A percentile compares a stretch with the other conserved stretches of the same genome.
phyloP scores from a whole-genome alignment of 495 filamentous ascomycete species.

The Penicillium verhagenii region DNA sequence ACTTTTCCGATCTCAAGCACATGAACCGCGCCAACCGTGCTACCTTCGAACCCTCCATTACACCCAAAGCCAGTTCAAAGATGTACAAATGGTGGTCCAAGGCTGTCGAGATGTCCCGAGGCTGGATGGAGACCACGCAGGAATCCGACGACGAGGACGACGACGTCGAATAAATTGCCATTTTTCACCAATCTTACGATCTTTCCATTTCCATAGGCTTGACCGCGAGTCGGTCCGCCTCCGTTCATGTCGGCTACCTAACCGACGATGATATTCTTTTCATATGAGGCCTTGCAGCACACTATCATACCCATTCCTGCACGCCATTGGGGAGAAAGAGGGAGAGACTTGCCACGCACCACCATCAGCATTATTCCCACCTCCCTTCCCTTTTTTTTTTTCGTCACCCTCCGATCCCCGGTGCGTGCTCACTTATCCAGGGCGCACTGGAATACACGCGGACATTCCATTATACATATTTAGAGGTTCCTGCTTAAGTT shows the following conservation, averaged over 20 bases:
- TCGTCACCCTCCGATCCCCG: background rate
- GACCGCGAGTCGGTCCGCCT: slow-evolving; percentile 11
- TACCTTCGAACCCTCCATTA: slow-evolving; percentile 69
- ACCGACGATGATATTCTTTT: slow-evolving; percentile 1
- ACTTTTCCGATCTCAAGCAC: slow-evolving; percentile 72
- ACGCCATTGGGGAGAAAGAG: slow-evolving; percentile 5
- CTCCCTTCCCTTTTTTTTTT: background rate
- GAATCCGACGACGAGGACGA: slow-evolving; percentile 41
- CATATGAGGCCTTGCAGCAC: slow-evolving; percentile 1
- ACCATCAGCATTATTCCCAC: background rate
- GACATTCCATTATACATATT: slow-evolving; percentile 24
- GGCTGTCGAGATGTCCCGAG: slow-evolving; percentile 86
- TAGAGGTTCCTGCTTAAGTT: slow-evolving; percentile 19
- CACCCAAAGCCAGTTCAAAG: slow-evolving; percentile 54
- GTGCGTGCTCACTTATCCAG: background rate
- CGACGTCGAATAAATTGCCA: slow-evolving; percentile 29
- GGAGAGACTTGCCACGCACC: background rate
- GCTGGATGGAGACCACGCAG: slow-evolving; percentile 61
- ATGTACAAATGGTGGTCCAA: slow-evolving; percentile 82
- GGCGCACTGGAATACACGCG: slow-evolving; percentile 15
- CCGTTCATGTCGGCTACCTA: background rate
- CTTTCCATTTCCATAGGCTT: slow-evolving; percentile 6
- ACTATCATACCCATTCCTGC: background rate
- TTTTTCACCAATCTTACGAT: background rate
- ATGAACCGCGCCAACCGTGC: slow-evolving; percentile 75